Base-by-base conservation (phyloP, 768 basidiomycete genomes). In the Leccinum pellstonianum region DNA sequence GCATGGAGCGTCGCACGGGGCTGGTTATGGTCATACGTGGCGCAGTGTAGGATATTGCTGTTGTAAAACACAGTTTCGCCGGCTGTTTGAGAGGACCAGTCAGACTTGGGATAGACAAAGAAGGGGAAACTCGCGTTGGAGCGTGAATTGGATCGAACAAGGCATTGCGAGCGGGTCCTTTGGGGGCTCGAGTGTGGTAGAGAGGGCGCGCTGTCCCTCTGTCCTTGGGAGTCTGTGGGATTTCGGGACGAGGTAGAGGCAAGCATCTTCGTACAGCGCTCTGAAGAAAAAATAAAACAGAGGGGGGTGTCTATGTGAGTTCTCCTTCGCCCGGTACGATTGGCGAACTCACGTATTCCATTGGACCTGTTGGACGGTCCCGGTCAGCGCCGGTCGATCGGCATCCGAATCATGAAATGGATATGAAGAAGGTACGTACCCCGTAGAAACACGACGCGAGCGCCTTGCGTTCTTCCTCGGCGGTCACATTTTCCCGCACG, bases 21-120 rank as follows among this genome's bases (percentile, higher is more conserved):
- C 21, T 70, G 68, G 19, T 69, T 69, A 1, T 80, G 75, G 59
- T 78, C 79, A 69, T 92, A 92, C 6, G 80, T 77, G 5, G 85
- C 89, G 57, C 87, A 88, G 64, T 92, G 90, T 10, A 92, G 76
- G 58, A 91, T 86, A 68, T 92, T 91, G 63, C 81, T 84, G 67
- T 90, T 89, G 70, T 92, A 91, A 71, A 92, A 91, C 23, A 88
- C 87, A 0, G 86, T 87, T 59, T 92, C 86, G 0, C 90, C 88
- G 0, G 85, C 88, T 59, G 43, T 60, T 23, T n/a, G n/a, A 11
- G 43, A 4, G n/a, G 4, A 19, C 43, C 11, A 43, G 43, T 43
- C 43, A 43, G n/a, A 19, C n/a, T 43, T 43, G 10, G 43, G n/a
- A 43, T n/a, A 43, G 10, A 43, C 43, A 43, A 11, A 41, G 10